Evolutionary conservation across 495 filamentous ascomycete genomes (phyloP), one percentile per base, ranked within the genome.

Genomic region (Mytilinidion resinicola): DNA sequence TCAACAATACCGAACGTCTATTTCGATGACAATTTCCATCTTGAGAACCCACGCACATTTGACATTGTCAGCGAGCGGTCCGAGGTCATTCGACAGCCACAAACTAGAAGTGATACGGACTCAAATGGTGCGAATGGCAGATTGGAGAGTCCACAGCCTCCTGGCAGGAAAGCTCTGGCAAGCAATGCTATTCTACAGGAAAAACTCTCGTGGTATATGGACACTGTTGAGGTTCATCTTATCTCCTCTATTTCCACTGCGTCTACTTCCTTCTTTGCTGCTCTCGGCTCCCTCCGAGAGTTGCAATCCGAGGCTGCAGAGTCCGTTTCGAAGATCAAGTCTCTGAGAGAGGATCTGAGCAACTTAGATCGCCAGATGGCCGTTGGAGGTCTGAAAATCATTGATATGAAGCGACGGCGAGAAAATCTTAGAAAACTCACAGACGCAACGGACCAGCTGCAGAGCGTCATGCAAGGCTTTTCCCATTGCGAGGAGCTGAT

Each of bases 141-240:
- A 30, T 72, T 77, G 0, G 58, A 73, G 4, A 82, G 80, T 25
- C 86, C 89, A 1, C 70, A 70, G 9, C 65, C 67, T 8, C 71
- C 69, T 11, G 78, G 77, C 34, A 80, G 93, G 43, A 96, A 96
- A 70, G 89, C 88, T 14, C 77, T 98, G 4, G 91, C 95, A 36
- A 96, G 91, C 0, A 99, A 99, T 74, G 93, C 93, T 1, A 97
- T 99, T 46, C 73, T 99, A n/a, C 93, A 99, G 69, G 93, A 99
- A 67, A 99, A 99, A 69, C 78, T 99, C 3, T 96, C 92, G 1
- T 99, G 93, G 93, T 99, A 99, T 65, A 96, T 99, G 93, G 93
- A 99, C 69, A 99, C 95, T 0, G 88, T 99, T 17, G 93, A 99
- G 67, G 89, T 97, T 51, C 93, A 99, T 69, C 79, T 99, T 9